phyloP scores from a whole-genome alignment of 306 rosid species.

The Pyrus bretschneideri region DNA sequence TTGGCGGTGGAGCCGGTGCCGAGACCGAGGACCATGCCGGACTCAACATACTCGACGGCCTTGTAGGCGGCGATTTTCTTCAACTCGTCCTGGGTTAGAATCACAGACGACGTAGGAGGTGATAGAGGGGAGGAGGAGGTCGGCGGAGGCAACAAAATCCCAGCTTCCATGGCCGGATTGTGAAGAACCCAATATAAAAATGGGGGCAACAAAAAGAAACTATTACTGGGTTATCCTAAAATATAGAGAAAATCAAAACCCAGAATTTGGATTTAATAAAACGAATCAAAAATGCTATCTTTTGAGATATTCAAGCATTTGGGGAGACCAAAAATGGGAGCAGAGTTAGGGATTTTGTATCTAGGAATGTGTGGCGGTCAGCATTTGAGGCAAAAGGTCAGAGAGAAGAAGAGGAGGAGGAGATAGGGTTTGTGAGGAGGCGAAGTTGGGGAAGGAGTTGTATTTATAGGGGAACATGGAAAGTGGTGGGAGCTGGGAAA shows the following conservation, averaged over 20 bases:
- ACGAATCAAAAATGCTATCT: neutral
- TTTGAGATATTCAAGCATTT: neutral
- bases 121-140: constrained; percentile 23
- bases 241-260: neutral
- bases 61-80: constrained; percentile 89
- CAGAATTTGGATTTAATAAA: neutral
- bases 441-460: neutral
- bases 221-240: constrained; percentile 15
- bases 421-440: constrained; percentile 29
- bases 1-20: constrained; percentile 91
- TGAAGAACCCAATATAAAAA: constrained; percentile 41
- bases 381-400: neutral
- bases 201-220: constrained; percentile 47
- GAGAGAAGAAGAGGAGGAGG: neutral
- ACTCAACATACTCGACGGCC: constrained; percentile 74
- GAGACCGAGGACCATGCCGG: constrained; percentile 85
- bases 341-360: neutral
- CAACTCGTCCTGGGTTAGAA: constrained; percentile 71
- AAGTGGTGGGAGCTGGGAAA: constrained; percentile 4
- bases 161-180: constrained; percentile 57
- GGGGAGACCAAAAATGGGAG: neutral
- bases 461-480: constrained; percentile 4
- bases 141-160: constrained; percentile 39
- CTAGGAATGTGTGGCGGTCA: constrained; percentile 8
- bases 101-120: constrained; percentile 18